Evolutionary conservation across 768 basidiomycete genomes (phyloP), one percentile per base, ranked within the genome.

Genomic region (Suillus clintonianus): DNA sequence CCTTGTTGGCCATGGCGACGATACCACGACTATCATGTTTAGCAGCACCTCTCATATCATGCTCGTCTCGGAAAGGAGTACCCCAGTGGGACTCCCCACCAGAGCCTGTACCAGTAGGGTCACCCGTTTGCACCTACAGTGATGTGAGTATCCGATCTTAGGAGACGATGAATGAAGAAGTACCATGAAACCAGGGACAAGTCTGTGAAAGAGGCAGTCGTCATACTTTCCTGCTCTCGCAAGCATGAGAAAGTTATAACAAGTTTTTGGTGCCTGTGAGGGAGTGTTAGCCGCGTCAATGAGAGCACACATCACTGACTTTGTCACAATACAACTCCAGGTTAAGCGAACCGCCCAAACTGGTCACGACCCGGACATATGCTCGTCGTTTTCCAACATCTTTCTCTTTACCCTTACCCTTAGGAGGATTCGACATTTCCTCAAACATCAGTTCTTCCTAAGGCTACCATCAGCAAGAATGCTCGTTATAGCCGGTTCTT

Each of bases 391-490:
- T 94, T 13, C 94, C 90, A 22, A 95, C 82, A 66, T 97, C 94
- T 72, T 96, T 97, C 72, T 96, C 95, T 76, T 98, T 99, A 2
- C 89, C 90, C 76, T 94, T 94, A 1, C 91, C 89, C 75, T 92
- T 94, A 2, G 81, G 81, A 15, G 88, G 88, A 63, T 89, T 90
- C 14, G 89, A 82, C 68, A 99, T 89, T 39, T 92, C 92, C 76
- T 98, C 97, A 68, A 96, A 99, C 97, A 99, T 99, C 17, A 96
- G 81, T 73, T 99, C 97, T 77, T 99, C 97, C 87, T 91, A 66
- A 48, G 0, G 34, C 24, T 32, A 51, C 27, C 11, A 36, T 64
- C 36, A 66, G 8, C 11, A 57, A 61, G 13, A 57, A 48, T 8
- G 7, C 32, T 36, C 24, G 14, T 50, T 14, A 41, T 24, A 45